Conservation (phyloP, 352 stramenopile genomes). For the Globisporangium rhizosaccharum region DNA sequence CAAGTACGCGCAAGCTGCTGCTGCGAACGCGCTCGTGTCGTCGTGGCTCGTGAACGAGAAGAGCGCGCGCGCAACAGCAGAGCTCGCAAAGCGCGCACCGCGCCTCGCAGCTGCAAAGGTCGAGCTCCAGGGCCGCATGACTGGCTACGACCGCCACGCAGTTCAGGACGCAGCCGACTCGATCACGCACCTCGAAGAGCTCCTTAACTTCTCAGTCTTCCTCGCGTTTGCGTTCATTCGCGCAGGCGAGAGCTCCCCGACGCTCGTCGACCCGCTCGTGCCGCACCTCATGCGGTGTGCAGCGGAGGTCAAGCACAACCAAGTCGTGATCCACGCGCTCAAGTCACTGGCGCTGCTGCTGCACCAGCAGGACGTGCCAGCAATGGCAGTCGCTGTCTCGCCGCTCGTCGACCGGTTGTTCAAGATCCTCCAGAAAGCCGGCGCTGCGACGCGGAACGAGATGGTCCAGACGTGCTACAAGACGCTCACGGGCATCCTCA, state of each 20-base stretch:
- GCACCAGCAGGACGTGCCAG: conserved; percentile 82
- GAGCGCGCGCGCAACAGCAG: conserved; percentile 46
- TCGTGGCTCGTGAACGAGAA: conserved; percentile 84
- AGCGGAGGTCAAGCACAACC: conserved; percentile 87
- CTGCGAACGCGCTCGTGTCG: conserved; percentile 25
- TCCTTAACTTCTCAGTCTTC: conserved; percentile 84
- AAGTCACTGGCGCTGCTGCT: conserved; percentile 91
- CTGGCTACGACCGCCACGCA: conserved; percentile 72
- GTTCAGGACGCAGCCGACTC: conserved; percentile 50
- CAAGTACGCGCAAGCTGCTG: conserved; percentile 36
- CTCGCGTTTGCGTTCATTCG: conserved; percentile 71
- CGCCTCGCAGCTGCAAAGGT: conserved; percentile 49
- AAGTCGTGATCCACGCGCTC: conserved; percentile 89
- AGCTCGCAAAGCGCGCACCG: conserved; percentile 58
- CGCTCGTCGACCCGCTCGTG: conserved; percentile 91
- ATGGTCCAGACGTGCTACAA: conserved; percentile 95
- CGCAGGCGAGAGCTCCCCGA: conserved; percentile 19
- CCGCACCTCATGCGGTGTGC: conserved; percentile 90
- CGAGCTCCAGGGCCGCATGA: conserved; percentile 63
- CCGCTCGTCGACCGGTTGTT: conserved; percentile 90
- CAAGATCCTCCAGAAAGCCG: conserved; percentile 87
- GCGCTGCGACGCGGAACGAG: conserved; percentile 90
- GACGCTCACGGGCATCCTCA: conserved; percentile 87
- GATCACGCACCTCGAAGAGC: conserved; percentile 66
- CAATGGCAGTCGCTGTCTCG: conserved; percentile 72